These are phyloP conservation scores for Cryphonectria nitschkei DNA, from an alignment of 2,329 filamentous ascomycete genomes.

Conservation along the genomic window DNA sequence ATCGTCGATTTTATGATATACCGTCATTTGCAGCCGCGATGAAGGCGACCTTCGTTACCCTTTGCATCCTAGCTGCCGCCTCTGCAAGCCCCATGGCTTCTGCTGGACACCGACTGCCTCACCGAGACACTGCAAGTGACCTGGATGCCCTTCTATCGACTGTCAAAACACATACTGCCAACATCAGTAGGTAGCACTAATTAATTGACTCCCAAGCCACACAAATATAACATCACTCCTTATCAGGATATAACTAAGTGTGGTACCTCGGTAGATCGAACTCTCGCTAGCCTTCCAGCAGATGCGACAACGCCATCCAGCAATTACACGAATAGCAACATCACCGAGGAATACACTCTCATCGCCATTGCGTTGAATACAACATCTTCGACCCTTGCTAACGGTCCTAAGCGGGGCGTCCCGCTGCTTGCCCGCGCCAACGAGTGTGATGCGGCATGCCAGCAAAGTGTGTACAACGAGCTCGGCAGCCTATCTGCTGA, in stretches of 20 bases:
- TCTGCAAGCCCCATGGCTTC: slow-evolving; percentile 6
- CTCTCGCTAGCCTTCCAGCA: not conserved
- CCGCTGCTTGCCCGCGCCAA: not conserved
- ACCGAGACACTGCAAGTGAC: not conserved
- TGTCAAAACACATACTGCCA: slow-evolving; percentile 10
- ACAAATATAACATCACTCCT: not conserved
- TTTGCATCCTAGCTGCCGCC: not conserved
- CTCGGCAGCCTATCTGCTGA: slow-evolving; percentile 11
- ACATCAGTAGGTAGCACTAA: not conserved
- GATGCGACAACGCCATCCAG: not conserved
- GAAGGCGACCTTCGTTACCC: not conserved
- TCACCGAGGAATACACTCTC: not conserved
- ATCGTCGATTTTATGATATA: not conserved
- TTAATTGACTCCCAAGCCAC: not conserved
- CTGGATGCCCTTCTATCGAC: not conserved
- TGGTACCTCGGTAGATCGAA: not conserved
- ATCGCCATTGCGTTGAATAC: slow-evolving; percentile 7
- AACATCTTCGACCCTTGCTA: not conserved
- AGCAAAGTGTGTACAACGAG: not conserved
- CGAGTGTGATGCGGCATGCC: slow-evolving; percentile 9
- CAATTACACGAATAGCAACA: slow-evolving; percentile 5
- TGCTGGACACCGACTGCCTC: not conserved
- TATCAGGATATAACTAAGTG: not conserved
- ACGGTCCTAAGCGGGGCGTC: not conserved
- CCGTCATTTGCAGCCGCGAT: not conserved